These are phyloP conservation scores for Phialophora chinensis DNA, from an alignment of 2,329 filamentous ascomycete species.

Conservation along the genomic window DNA sequence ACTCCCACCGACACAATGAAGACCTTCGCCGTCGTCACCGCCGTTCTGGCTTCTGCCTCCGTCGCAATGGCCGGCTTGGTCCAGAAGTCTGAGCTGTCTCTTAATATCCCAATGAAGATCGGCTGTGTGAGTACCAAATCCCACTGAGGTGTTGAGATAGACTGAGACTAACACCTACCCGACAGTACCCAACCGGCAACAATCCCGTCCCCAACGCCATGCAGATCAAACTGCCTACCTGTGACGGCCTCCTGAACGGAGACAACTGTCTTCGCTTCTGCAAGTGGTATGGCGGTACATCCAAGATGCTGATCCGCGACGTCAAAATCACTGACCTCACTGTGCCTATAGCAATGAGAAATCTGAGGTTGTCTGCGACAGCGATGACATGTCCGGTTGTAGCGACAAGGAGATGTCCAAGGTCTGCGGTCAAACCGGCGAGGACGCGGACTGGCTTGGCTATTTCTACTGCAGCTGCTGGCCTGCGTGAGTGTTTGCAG, in stretches of 20 bases:
- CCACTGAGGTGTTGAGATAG: neutral
- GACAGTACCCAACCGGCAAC: slow-evolving; percentile 18
- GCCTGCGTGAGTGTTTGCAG: neutral
- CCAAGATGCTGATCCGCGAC: neutral
- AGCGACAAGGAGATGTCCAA: slow-evolving; percentile 12
- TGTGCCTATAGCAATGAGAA: slow-evolving; percentile 5
- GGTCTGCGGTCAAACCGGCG: slow-evolving; percentile 2
- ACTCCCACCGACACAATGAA: slow-evolving; percentile 8
- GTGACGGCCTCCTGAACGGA: slow-evolving; percentile 12
- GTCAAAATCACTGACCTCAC: neutral
- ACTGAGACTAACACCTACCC: neutral
- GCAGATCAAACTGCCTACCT: neutral
- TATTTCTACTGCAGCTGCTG: slow-evolving; percentile 18
- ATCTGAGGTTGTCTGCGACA: slow-evolving; percentile 16
- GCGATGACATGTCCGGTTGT: slow-evolving; percentile 5
- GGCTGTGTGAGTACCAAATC: slow-evolving; percentile 13
- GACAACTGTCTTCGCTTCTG: slow-evolving; percentile 20
- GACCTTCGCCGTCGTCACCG: neutral
- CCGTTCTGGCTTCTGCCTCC: slow-evolving; percentile 5
- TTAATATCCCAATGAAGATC: slow-evolving; percentile 10
- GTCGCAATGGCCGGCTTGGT: slow-evolving; percentile 5
- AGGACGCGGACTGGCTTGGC: neutral
- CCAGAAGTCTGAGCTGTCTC: slow-evolving; percentile 4
- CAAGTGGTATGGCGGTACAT: slow-evolving; percentile 6
- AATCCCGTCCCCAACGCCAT: slow-evolving; percentile 5